These are phyloP conservation scores for Sporisorium graminicola DNA, from an alignment of 1,284 basidiomycete species.

Conservation along the genomic window DNA sequence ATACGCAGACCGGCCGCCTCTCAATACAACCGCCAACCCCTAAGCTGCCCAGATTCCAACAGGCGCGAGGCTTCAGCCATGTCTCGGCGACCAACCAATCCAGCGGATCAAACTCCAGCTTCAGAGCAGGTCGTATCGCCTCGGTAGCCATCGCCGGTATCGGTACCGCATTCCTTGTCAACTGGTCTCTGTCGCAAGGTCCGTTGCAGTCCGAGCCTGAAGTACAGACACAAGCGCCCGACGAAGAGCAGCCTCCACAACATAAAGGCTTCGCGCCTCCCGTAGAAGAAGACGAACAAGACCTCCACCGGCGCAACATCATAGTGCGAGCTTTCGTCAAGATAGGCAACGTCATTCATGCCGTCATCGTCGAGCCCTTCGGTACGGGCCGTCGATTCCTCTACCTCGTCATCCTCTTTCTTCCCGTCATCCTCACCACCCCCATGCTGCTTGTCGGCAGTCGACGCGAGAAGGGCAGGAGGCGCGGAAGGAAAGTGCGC, in stretches of 20 bases:
- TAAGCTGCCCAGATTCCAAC: not conserved
- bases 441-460: slow-evolving; percentile 85
- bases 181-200: slow-evolving; percentile 16
- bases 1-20: not conserved
- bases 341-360: slow-evolving; percentile 42
- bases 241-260: slow-evolving; percentile 3
- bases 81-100: not conserved
- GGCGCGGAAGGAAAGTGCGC: slow-evolving; percentile 42
- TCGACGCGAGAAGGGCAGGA: slow-evolving; percentile 52
- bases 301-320: slow-evolving; percentile 33
- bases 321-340: slow-evolving; percentile 33
- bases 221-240: not conserved
- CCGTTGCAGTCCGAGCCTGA: slow-evolving; percentile 29
- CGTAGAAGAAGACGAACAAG: slow-evolving; percentile 41
- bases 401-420: slow-evolving; percentile 84
- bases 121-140: slow-evolving; percentile 10
- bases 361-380: slow-evolving; percentile 84
- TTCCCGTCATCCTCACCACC: slow-evolving; percentile 84
- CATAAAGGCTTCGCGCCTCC: slow-evolving; percentile 44
- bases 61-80: slow-evolving; percentile 6
- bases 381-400: slow-evolving; percentile 86
- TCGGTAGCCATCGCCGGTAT: slow-evolving; percentile 41
- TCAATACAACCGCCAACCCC: not conserved
- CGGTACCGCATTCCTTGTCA: slow-evolving; percentile 18
- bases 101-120: not conserved